Evolutionary conservation across 768 basidiomycete genomes (phyloP).

Genomic region (Leucocoprinus leucothites): DNA sequence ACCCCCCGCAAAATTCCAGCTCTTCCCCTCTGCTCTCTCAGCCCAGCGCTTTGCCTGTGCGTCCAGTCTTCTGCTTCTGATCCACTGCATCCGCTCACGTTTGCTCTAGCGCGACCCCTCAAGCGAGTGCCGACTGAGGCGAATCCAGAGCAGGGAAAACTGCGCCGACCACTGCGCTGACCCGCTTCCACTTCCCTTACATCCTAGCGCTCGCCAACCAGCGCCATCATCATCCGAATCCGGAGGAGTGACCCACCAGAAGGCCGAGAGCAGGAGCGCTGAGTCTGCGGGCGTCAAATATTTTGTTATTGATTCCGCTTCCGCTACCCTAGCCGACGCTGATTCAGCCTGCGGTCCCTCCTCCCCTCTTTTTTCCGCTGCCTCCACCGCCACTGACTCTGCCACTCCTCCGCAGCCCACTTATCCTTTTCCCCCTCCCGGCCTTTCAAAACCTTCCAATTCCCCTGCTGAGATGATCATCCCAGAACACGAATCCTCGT

Average conservation of each 20-base stretch:
- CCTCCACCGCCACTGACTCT: not conserved
- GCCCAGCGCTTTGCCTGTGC: too few species aligned
- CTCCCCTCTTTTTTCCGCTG: not conserved
- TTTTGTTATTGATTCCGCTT: too few species aligned
- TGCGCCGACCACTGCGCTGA: too few species aligned
- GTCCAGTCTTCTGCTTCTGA: too few species aligned
- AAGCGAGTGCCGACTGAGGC: constrained; percentile 8
- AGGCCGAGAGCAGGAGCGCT: not conserved
- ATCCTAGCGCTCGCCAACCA: too few species aligned
- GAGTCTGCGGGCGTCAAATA: too few species aligned
- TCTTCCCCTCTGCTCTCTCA: too few species aligned
- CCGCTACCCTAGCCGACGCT: not conserved
- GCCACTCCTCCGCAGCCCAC: not conserved
- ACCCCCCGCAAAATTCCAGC: too few species aligned
- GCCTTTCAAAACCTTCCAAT: constrained; percentile 3
- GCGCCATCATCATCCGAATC: too few species aligned
- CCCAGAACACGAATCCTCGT: constrained; percentile 1
- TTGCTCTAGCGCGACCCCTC: too few species aligned
- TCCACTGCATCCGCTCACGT: too few species aligned
- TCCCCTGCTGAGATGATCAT: not conserved
- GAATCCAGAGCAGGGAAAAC: constrained; percentile 1
- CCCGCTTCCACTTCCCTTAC: too few species aligned
- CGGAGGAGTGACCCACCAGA: not conserved
- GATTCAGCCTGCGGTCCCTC: not conserved
- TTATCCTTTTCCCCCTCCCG: constrained; percentile 9